Conservation (phyloP, 2,329 filamentous ascomycete genomes). For the Diaporthe eres region DNA sequence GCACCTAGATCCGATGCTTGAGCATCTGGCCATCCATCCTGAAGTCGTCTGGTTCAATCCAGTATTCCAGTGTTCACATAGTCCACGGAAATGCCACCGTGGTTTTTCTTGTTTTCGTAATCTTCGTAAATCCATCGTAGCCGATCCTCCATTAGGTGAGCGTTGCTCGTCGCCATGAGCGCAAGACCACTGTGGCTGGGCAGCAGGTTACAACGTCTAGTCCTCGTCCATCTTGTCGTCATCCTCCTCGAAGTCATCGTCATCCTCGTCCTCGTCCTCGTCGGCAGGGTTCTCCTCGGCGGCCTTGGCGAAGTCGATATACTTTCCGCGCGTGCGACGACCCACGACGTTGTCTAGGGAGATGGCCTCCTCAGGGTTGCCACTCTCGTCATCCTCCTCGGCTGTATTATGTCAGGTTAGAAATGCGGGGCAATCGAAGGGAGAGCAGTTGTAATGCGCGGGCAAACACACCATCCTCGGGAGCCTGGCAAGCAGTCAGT, state of each 20-base stretch:
- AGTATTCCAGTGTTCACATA: slow-evolving; percentile 1
- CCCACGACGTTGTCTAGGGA: slow-evolving; percentile 91
- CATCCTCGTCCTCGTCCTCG: slow-evolving; percentile 85
- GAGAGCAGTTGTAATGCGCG: slow-evolving; percentile 4
- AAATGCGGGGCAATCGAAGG: slow-evolving; percentile 38
- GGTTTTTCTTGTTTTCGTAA: slow-evolving; percentile 30
- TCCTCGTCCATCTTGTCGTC: slow-evolving; percentile 81
- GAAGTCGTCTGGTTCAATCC: slow-evolving; percentile 12
- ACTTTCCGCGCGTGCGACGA: slow-evolving; percentile 89
- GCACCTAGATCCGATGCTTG: slow-evolving; percentile 24
- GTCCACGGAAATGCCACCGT: slow-evolving; percentile 26
- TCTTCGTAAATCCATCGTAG: slow-evolving; percentile 38
- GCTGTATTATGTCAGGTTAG: slow-evolving; percentile 41
- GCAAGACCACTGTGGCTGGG: slow-evolving; percentile 18
- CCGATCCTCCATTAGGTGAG: neutral
- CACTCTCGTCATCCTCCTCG: slow-evolving; percentile 74
- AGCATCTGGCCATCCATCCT: slow-evolving; percentile 33
- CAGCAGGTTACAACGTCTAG: slow-evolving; percentile 45
- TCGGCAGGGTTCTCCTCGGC: slow-evolving; percentile 81
- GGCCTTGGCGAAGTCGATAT: slow-evolving; percentile 94
- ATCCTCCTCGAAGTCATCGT: slow-evolving; percentile 75
- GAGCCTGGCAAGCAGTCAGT: slow-evolving; percentile 47
- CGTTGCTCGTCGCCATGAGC: slow-evolving; percentile 7
- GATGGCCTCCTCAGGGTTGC: slow-evolving; percentile 91
- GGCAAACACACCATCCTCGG: slow-evolving; percentile 50